Base-by-base conservation (phyloP, 2,329 filamentous ascomycete species). In the Fusarium neocosmosporiellum region DNA sequence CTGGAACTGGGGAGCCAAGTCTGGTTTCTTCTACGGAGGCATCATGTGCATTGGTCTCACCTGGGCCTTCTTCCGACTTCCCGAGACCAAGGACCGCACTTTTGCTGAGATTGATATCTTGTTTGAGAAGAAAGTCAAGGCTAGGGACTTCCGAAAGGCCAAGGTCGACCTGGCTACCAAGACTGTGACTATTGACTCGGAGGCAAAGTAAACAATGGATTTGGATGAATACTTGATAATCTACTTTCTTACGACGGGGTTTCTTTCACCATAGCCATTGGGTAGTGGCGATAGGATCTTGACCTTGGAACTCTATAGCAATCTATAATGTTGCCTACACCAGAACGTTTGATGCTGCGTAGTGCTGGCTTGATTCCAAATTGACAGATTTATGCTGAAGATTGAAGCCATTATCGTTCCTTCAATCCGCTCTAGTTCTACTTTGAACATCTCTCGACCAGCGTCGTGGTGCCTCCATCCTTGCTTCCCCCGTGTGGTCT, bases 41-140 rank as follows among this genome's bases (percentile, higher is more conserved):
- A 81, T 85, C 37, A 86, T 86, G 75, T 69, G 84, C 9, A 7
- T 84, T 6, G 85, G 85, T 53, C 78, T 86, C 2, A 65, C 82
- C 2, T 90, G 88, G 83, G 85, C 86, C 0, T 87, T 81, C 70
- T 87, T 87, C 75, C 85, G 84, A n/a, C 80, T 88, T 5, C 87
- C 87, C 2, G 89, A 90, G 80, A 87, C 88, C 3, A 85, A 84
- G 65, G 86, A 83, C 11, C 82, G 86, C 54, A 88, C 86, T 0
- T 86, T 87, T 63, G 87, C 84, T 50, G 88, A 90, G 79, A 83
- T 90, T 14, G 88, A 90, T 63, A 79, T 86, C 9, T 77, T 91
- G 59, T 90, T 90, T 71, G 84, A 88, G 70, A 78, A 81, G 58
- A 75, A 78, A 14, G 78, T 85, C 20, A 77, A 80, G 20, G 84